phyloP scores from a whole-genome alignment of 2,329 filamentous ascomycete species.

The Monosporascus ibericus region DNA sequence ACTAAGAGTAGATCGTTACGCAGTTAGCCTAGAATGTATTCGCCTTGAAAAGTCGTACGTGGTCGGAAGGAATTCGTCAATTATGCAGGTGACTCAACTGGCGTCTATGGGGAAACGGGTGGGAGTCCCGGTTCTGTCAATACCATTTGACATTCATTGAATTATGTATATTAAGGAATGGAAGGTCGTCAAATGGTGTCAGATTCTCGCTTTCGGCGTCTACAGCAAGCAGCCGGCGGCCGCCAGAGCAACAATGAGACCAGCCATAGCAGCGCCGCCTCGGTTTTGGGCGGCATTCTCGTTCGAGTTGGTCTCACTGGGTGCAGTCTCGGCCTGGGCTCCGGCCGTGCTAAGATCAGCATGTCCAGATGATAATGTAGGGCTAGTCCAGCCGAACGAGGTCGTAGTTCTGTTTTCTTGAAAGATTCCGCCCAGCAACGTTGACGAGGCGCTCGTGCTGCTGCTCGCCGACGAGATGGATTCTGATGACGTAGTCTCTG shows the following conservation, averaged over 20 bases:
- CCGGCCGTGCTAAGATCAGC: conserved; percentile 18
- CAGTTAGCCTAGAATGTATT: neutral
- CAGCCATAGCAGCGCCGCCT: conserved; percentile 44
- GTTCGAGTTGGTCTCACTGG: conserved; percentile 34
- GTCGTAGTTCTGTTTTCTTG: conserved; percentile 40
- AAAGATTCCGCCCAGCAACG: conserved; percentile 44
- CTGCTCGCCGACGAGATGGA: neutral
- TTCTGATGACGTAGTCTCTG: conserved; percentile 6
- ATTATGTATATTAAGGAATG: too few relatives aligned
- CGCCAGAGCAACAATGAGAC: conserved; percentile 50
- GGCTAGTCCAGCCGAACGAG: conserved; percentile 6
- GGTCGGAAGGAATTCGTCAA: neutral
- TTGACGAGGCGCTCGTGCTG: conserved; percentile 7
- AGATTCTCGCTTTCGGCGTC: neutral
- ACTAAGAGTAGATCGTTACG: neutral
- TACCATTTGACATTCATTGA: too few relatives aligned
- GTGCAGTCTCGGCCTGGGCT: conserved; percentile 15
- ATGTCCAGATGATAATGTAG: conserved; percentile 18
- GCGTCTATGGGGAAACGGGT: too few relatives aligned
- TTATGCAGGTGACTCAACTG: too few relatives aligned
- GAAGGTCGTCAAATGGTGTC: neutral
- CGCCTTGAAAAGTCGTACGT: neutral
- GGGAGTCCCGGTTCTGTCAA: too few relatives aligned
- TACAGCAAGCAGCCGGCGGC: conserved; percentile 36
- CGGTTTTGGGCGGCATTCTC: conserved; percentile 39